Conservation (phyloP, 495 filamentous ascomycete species). For the Saxispiralis lemnorum region DNA sequence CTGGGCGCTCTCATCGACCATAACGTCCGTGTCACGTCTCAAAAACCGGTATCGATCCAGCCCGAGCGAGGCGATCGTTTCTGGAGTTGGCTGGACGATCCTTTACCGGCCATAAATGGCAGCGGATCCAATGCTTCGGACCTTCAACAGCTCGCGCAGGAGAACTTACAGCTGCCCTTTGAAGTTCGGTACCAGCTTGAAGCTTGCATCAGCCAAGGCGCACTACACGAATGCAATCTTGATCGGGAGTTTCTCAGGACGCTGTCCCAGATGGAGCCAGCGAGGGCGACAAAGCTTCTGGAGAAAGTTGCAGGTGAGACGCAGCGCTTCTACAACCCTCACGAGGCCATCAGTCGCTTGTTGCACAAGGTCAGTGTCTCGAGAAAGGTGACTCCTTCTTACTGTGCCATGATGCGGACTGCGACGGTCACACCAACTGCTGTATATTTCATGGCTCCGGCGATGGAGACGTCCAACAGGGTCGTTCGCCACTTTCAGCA, state of each 20-base stretch:
- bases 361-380: slow-evolving; percentile 29
- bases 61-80: background rate
- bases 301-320: slow-evolving; percentile 46
- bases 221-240: slow-evolving; percentile 66
- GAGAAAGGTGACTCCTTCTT: slow-evolving; percentile 40
- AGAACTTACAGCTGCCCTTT: slow-evolving; percentile 38
- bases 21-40: slow-evolving; percentile 40
- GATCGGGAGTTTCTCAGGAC: slow-evolving; percentile 42
- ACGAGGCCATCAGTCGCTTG: slow-evolving; percentile 47
- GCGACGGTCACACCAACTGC: slow-evolving; percentile 70
- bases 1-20: slow-evolving; percentile 47
- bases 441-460: slow-evolving; percentile 58
- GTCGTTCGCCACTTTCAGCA: slow-evolving; percentile 55
- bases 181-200: slow-evolving; percentile 77
- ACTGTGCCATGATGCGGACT: slow-evolving; percentile 59
- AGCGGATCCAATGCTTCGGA: slow-evolving; percentile 45
- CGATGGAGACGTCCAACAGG: slow-evolving; percentile 73
- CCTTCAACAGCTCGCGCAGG: slow-evolving; percentile 23
- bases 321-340: slow-evolving; percentile 46
- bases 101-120: background rate
- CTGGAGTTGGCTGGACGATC: slow-evolving; percentile 8
- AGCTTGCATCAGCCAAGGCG: slow-evolving; percentile 65
- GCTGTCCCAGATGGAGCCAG: slow-evolving; percentile 33
- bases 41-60: slow-evolving; percentile 1
- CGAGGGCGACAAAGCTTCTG: slow-evolving; percentile 35